phyloP scores from a whole-genome alignment of 2,329 filamentous ascomycete genomes.

The Exophiala alcalophila region DNA sequence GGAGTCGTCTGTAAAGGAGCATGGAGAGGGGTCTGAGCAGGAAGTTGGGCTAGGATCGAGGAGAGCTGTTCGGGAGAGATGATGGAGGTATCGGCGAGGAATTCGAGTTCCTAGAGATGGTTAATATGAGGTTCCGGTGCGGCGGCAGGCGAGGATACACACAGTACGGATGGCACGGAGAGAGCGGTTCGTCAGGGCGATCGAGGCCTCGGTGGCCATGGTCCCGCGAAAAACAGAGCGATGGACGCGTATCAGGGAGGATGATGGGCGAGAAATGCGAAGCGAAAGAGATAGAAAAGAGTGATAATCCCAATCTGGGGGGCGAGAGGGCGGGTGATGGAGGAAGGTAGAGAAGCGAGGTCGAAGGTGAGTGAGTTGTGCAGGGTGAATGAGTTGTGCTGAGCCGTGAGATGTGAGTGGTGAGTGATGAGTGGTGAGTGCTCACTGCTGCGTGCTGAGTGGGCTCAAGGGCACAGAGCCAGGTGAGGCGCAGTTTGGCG shows the following conservation, averaged over 20 bases:
- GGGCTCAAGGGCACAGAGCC: no score
- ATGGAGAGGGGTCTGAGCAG: constrained; percentile 54
- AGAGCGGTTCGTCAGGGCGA: constrained; percentile 73
- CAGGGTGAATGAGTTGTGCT: no score
- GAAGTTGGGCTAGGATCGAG: constrained; percentile 70
- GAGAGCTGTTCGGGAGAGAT: constrained; percentile 74
- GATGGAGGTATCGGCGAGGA: constrained; percentile 76
- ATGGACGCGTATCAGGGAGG: constrained; percentile 19
- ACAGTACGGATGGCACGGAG: constrained; percentile 85
- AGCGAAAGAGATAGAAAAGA: constrained; percentile 19
- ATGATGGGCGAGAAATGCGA: constrained; percentile 2
- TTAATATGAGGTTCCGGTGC: constrained; percentile 12
- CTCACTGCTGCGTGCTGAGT: no score
- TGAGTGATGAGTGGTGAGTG: no score
- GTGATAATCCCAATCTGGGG: constrained; percentile 20
- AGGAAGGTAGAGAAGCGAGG: constrained; percentile 11
- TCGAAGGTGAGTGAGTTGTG: constrained; percentile 13
- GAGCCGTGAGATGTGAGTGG: no score
- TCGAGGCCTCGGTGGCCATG: constrained; percentile 34
- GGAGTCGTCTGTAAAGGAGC: constrained; percentile 36
- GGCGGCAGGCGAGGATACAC: constrained; percentile 35
- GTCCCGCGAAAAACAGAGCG: constrained; percentile 13
- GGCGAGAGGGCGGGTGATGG: constrained; percentile 13
- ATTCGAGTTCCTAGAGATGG: constrained; percentile 74
- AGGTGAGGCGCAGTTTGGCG: no score